These are phyloP conservation scores for Plasmodium relictum DNA, from an alignment of 169 alveolate genomes.

Conservation along the genomic window DNA sequence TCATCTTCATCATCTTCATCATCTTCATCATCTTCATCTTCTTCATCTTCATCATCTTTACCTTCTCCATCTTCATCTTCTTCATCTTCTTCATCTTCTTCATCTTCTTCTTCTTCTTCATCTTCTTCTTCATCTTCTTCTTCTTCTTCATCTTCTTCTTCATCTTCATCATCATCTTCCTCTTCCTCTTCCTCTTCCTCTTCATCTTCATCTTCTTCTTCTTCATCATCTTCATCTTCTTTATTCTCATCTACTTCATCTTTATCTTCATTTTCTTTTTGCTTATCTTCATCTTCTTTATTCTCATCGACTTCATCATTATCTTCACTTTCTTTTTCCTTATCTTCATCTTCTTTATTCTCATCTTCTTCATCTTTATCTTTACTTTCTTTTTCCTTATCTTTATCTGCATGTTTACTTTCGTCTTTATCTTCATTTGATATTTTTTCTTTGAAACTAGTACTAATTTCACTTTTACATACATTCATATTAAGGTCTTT, in stretches of 20 bases:
- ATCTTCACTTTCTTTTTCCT: background rate
- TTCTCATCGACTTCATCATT: background rate
- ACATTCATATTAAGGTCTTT: background rate
- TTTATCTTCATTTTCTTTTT: background rate
- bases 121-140: background rate
- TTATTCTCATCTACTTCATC: background rate
- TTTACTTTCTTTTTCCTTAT: background rate
- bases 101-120: conserved; percentile 8
- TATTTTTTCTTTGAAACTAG: background rate
- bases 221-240: background rate
- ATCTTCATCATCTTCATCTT: background rate
- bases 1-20: background rate
- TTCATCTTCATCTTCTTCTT: background rate
- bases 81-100: background rate
- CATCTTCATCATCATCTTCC: background rate
- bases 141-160: background rate
- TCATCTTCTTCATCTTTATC: conserved; percentile 12
- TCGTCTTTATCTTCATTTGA: background rate
- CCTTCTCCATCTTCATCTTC: background rate
- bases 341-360: conserved; percentile 3
- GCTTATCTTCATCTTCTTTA: background rate
- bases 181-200: background rate
- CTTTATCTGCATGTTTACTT: background rate
- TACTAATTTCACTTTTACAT: background rate
- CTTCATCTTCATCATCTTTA: background rate